These are phyloP conservation scores for Pestalotiopsis fici DNA, from an alignment of 2,329 filamentous ascomycete species.

Conservation along the genomic window DNA sequence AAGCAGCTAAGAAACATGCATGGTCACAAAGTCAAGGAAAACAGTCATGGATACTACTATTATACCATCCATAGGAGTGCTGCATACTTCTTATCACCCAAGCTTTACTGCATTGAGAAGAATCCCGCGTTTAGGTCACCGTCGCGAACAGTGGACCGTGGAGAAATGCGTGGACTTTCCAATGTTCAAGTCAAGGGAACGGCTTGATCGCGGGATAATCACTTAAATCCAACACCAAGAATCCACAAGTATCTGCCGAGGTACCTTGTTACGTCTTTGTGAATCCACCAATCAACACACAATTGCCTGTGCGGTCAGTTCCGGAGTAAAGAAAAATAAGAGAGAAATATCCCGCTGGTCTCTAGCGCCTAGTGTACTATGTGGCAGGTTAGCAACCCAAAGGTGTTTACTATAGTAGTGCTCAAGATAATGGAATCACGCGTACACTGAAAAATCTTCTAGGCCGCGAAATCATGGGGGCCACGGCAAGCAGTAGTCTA, in stretches of 20 bases:
- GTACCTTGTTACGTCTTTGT: neutral
- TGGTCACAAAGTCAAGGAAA: too few relatives aligned
- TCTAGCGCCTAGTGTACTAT: neutral
- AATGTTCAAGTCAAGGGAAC: too few relatives aligned
- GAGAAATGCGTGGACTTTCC: too few relatives aligned
- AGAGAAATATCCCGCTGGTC: neutral
- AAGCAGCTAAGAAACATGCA: too few relatives aligned
- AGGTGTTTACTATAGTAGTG: neutral
- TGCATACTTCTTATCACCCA: too few relatives aligned
- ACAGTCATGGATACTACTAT: too few relatives aligned
- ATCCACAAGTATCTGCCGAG: neutral
- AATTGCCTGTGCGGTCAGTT: neutral
- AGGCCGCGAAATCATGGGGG: neutral
- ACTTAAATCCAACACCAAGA: neutral
- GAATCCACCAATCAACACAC: neutral
- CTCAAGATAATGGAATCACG: neutral
- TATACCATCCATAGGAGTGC: too few relatives aligned
- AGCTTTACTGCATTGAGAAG: too few relatives aligned
- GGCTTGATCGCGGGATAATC: too few relatives aligned
- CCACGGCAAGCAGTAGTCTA: neutral
- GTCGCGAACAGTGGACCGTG: too few relatives aligned
- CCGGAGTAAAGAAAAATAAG: neutral
- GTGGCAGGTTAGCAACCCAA: neutral
- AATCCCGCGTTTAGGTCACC: too few relatives aligned
- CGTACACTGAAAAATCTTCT: neutral